Evolutionary conservation across 2,329 filamentous ascomycete species (phyloP), one percentile per base, ranked within the genome.

Genomic region (Botryotinia narcissicola): DNA sequence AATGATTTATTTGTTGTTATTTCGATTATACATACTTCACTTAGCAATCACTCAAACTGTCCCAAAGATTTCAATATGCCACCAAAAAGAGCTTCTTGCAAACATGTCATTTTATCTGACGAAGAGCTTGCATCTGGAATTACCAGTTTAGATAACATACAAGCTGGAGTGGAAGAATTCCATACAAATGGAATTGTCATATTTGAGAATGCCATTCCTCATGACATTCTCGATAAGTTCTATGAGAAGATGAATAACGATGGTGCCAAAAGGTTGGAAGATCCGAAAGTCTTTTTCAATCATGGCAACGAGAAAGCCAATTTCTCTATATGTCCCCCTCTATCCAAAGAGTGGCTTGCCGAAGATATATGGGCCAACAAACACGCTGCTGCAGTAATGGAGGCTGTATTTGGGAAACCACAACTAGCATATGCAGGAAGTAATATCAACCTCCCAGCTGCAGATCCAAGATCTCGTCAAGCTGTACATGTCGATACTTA

Each of bases 401-500:
- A 77, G 35, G 76, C 74, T 5, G 79, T 83, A 67, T 76, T 84
- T 5, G 83, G 82, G 6, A 82, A 81, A 0, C 71, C 74, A 10
- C 82, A 81, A 0, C 77, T 80, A 9, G 75, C 82, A 32, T 79
- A 80, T 62, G 82, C 82, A 66, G 79, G 80, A 51, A 81, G 80
- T 51, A 79, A 75, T 18, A 83, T 83, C 67, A 72, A 64, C 8
- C 63, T 74, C 22, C 71, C 70, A 18, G 81, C 85, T 0, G 2
- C 20, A 51, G 60, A 64, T 29, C n/a, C 42, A 29, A 40, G 4
- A 18, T 81, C 85, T 70, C 82, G 85, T 37, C 87, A 89, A 75
- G 87, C 87, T 0, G 86, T 88, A 0, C 89, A 90, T 79, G 84
- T 86, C 0, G 89, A 91, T 75, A 86, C 87, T 9, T 86, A 89